Evolutionary conservation across 169 alveolate species (phyloP).

Genomic region (Eimeria necatrix): DNA sequence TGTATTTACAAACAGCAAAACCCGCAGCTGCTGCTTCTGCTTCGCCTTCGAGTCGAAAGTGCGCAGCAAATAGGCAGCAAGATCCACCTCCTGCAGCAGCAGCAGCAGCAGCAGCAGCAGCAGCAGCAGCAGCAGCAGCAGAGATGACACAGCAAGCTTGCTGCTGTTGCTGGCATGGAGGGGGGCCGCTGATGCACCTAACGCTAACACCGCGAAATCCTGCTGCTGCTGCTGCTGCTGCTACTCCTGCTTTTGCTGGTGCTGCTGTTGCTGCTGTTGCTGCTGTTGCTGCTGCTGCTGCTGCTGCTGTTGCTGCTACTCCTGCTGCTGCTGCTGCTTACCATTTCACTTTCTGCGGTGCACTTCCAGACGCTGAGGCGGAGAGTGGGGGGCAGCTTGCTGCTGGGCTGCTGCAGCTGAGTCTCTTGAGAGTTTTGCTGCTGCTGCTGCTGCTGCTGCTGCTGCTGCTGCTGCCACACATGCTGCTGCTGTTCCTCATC

Average conservation of each 20-base stretch:
- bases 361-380: slow-evolving; percentile 43
- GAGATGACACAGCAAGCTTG: neutral
- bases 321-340: slow-evolving; percentile 40
- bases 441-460: slow-evolving; percentile 5
- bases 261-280: slow-evolving; percentile 20
- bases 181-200: neutral
- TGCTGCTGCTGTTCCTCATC: neutral
- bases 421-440: neutral
- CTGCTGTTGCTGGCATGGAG: neutral
- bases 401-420: neutral
- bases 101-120: slow-evolving; percentile 20
- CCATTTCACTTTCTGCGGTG: neutral
- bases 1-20: slow-evolving; percentile 74
- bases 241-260: neutral
- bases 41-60: neutral
- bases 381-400: slow-evolving; percentile 1
- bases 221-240: neutral
- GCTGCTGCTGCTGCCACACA: neutral
- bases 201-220: neutral
- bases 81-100: slow-evolving; percentile 74
- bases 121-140: slow-evolving; percentile 12
- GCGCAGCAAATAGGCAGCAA: slow-evolving; percentile 46
- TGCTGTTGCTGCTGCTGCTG: slow-evolving; percentile 26
- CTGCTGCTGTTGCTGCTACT: no score
- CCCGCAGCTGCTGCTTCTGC: slow-evolving; percentile 36